Percentiles rank a stretch among this genome's conserved stretches.
Evolutionary conservation across 2,329 filamentous ascomycete genomes (phyloP).

Genomic region (Colletotrichum viniferum): DNA sequence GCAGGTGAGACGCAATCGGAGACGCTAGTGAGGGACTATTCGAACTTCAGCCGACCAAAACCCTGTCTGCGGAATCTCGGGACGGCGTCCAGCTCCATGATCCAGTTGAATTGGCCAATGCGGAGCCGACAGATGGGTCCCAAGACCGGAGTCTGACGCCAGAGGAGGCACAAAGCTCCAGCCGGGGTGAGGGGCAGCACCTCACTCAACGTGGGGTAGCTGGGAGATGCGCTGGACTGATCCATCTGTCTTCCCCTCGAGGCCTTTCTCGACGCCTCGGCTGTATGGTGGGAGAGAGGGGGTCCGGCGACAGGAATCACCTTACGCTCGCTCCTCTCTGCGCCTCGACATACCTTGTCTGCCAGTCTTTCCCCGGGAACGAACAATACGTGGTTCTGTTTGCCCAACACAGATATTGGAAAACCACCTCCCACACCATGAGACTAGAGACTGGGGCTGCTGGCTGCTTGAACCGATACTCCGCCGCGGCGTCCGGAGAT

Average conservation of each 20-base stretch:
- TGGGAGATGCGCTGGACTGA: neutral
- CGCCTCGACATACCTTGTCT: neutral
- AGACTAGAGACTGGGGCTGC: neutral
- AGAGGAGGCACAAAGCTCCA: neutral
- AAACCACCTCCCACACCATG: neutral
- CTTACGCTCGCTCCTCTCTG: neutral
- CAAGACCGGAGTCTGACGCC: neutral
- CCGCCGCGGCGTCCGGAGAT: neutral
- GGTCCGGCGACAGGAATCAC: neutral
- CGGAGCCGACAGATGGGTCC: neutral
- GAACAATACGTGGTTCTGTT: neutral
- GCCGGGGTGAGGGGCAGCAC: slow-evolving; percentile 8
- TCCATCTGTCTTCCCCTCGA: neutral
- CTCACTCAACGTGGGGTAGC: slow-evolving; percentile 11
- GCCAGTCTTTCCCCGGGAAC: neutral
- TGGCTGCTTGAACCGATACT: neutral
- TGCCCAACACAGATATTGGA: neutral
- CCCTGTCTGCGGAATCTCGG: slow-evolving; percentile 16
- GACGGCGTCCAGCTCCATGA: slow-evolving; percentile 11
- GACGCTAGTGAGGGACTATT: neutral
- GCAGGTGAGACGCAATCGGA: neutral
- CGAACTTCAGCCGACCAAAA: slow-evolving; percentile 1
- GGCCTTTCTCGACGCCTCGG: neutral
- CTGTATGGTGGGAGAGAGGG: neutral
- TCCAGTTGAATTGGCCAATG: slow-evolving; percentile 1